A percentile compares a stretch with the other conserved stretches of the same genome.
Conservation (phyloP, 1,284 basidiomycete species). For the Sphaerobolus stellatus region DNA sequence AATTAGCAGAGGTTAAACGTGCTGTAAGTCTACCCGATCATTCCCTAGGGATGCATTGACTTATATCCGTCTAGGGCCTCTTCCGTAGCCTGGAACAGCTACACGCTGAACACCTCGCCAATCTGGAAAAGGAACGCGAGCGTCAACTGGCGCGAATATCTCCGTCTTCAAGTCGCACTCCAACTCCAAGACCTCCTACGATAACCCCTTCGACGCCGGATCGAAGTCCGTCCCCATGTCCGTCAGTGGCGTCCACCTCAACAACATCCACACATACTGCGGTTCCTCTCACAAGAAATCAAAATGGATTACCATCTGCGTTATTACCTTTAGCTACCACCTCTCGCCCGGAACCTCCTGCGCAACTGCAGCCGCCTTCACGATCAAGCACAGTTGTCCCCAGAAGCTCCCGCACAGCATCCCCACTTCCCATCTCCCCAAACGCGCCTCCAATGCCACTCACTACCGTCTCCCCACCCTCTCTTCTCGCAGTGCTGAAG, state of each 20-base stretch:
- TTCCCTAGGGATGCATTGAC: conserved; percentile 3
- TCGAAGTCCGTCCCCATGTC: conserved; percentile 23
- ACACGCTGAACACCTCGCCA: conserved; percentile 16
- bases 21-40: conserved; percentile 44
- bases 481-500: conserved; percentile 37
- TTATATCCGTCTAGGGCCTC: conserved; percentile 12
- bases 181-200: conserved; percentile 33
- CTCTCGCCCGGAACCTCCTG: conserved; percentile 23
- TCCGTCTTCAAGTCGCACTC: conserved; percentile 26
- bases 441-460: conserved; percentile 16
- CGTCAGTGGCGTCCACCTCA: conserved; percentile 52
- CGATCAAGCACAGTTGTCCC: conserved; percentile 15
- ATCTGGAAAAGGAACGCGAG: conserved; percentile 29
- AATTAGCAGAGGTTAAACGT: conserved; percentile 50
- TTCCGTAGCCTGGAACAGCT: conserved; percentile 16
- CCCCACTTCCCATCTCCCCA: conserved; percentile 4
- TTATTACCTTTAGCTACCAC: conserved; percentile 12
- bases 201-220: conserved; percentile 30
- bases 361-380: conserved; percentile 22
- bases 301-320: conserved; percentile 11
- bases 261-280: conserved; percentile 58
- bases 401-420: conserved; percentile 12
- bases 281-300: conserved; percentile 42
- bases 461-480: conserved; percentile 19
- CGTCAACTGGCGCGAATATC: conserved; percentile 29